Conservation (phyloP, 495 filamentous ascomycete species). For the Penicillium herquei region DNA sequence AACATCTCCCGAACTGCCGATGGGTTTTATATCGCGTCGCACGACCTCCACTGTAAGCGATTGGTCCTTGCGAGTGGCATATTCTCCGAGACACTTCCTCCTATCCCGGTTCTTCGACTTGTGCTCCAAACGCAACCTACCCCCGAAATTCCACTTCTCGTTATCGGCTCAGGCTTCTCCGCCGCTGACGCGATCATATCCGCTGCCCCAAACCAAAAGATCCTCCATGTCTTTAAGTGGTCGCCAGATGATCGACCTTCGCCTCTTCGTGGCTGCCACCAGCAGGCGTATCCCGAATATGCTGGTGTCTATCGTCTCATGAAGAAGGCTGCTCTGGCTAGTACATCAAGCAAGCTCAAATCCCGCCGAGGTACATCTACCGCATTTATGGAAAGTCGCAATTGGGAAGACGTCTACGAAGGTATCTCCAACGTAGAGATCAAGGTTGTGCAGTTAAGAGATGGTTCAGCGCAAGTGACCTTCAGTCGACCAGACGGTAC, state of each 20-base stretch:
- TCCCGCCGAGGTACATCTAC: slow-evolving; percentile 38
- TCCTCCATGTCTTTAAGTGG: slow-evolving; percentile 66
- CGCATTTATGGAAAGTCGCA: slow-evolving; percentile 43
- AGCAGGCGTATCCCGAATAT: slow-evolving; percentile 66
- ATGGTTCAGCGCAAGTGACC: slow-evolving; percentile 38
- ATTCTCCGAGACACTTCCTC: slow-evolving; percentile 56
- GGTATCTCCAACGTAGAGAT: slow-evolving; percentile 59
- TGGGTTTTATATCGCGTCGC: slow-evolving; percentile 55
- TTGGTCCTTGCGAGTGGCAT: slow-evolving; percentile 65
- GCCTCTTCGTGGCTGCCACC: slow-evolving; percentile 60
- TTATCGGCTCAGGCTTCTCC: slow-evolving; percentile 65
- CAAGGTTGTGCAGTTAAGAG: slow-evolving; percentile 33
- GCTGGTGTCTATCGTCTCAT: slow-evolving; percentile 62
- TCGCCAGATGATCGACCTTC: slow-evolving; percentile 54
- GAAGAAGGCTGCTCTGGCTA: slow-evolving; percentile 50
- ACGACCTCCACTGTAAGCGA: slow-evolving; percentile 56
- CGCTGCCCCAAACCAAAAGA: slow-evolving; percentile 46
- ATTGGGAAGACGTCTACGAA: slow-evolving; percentile 56
- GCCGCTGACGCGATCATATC: slow-evolving; percentile 64
- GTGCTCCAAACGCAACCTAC: slow-evolving; percentile 27
- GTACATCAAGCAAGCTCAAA: slow-evolving; percentile 19
- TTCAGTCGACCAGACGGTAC: slow-evolving; percentile 49
- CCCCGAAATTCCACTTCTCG: slow-evolving; percentile 42
- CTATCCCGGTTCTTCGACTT: slow-evolving; percentile 48
- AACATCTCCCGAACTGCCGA: slow-evolving; percentile 42